Evolutionary conservation across 805 yeast species (phyloP).

Genomic region (Wickerhamiella bombiphila): DNA sequence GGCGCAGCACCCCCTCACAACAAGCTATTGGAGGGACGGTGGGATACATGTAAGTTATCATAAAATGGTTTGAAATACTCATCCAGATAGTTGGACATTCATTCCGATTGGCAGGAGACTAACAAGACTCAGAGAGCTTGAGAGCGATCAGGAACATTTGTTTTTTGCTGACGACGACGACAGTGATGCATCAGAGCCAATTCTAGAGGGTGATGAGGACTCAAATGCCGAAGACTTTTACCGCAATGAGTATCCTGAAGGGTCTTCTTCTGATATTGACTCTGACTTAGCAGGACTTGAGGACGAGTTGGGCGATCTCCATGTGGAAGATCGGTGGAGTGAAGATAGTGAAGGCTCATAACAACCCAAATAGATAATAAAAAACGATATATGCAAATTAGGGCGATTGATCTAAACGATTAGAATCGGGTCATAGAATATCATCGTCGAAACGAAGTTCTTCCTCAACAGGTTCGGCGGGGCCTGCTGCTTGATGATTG

Average conservation of each 20-base stretch:
- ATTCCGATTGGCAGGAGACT: neutral
- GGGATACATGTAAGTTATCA: conserved; percentile 23
- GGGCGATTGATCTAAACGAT: too few species aligned
- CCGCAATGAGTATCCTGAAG: conserved; percentile 88
- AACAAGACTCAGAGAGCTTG: conserved; percentile 15
- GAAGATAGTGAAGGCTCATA: conserved; percentile 10
- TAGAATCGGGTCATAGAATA: too few species aligned
- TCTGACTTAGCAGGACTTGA: conserved; percentile 13
- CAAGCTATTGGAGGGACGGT: too few species aligned
- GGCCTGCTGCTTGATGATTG: too few species aligned
- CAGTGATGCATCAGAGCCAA: conserved; percentile 14
- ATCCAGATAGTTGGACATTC: too few species aligned
- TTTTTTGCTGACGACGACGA: conserved; percentile 29
- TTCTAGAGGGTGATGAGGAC: conserved; percentile 28
- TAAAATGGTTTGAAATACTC: neutral
- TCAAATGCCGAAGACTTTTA: conserved; percentile 73
- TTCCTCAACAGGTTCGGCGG: too few species aligned
- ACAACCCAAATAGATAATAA: neutral
- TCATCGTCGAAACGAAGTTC: too few species aligned
- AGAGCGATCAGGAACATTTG: conserved; percentile 19
- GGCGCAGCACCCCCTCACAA: conserved; percentile 23
- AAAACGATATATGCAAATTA: too few species aligned
- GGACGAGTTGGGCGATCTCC: conserved; percentile 9
- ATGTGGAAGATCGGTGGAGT: conserved; percentile 15
- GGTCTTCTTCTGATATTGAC: conserved; percentile 27